Percentiles rank a stretch among this genome's conserved stretches.
Conservation (phyloP, 441 rosid genomes). For the Theobroma grandiflorum region DNA sequence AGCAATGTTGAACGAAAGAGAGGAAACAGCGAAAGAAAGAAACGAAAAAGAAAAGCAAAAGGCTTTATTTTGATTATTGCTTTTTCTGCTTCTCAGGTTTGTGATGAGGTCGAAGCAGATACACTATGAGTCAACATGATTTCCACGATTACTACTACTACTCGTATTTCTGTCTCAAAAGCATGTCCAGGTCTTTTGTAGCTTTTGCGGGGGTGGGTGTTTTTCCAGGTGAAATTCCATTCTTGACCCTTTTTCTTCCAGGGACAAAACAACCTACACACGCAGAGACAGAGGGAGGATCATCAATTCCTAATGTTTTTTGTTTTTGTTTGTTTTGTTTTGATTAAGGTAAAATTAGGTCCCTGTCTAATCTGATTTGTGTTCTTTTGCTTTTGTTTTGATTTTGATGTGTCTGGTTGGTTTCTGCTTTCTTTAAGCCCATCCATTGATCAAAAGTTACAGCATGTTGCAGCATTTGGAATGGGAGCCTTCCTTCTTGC, state of each 20-base stretch:
- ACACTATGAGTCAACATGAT: constrained; percentile 61
- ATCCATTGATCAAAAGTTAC: background rate
- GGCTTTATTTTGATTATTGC: background rate
- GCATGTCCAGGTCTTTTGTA: constrained; percentile 49
- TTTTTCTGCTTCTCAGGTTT: constrained; percentile 28
- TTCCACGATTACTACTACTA: constrained; percentile 40
- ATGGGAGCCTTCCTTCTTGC: background rate
- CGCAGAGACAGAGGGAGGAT: too few relatives aligned
- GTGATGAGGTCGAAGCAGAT: constrained; percentile 43
- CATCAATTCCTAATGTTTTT: too few relatives aligned
- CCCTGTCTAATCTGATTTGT: background rate
- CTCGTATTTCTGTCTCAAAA: constrained; percentile 25
- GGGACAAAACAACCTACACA: background rate
- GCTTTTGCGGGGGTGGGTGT: constrained; percentile 26
- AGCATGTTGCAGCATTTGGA: background rate
- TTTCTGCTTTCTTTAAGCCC: background rate
- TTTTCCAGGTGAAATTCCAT: constrained; percentile 26
- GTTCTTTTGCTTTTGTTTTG: background rate
- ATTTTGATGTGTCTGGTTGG: background rate
- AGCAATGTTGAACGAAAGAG: background rate
- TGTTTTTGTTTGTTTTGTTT: background rate
- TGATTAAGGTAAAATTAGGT: constrained; percentile 1
- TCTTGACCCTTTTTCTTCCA: constrained; percentile 27
- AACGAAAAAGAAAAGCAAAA: background rate
- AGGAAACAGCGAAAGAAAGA: background rate